Conservation (phyloP, 495 filamentous ascomycete genomes). For the Copromyces sp. region DNA sequence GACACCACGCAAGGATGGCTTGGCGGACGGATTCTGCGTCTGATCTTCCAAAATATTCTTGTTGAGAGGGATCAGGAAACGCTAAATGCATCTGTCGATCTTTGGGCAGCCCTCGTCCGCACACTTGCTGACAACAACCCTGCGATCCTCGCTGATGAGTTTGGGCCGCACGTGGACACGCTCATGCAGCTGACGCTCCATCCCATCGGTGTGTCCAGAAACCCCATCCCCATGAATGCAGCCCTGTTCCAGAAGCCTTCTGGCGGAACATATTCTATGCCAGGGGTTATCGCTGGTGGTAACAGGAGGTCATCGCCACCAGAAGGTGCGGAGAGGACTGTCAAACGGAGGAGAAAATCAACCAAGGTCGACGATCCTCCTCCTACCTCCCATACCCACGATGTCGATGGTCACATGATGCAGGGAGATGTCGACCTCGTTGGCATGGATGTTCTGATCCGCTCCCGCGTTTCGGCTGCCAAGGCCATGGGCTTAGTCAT, state of each 20-base stretch:
- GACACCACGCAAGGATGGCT: slow-evolving; percentile 84
- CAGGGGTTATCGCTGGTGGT: slow-evolving; percentile 32
- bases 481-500: slow-evolving; percentile 72
- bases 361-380: slow-evolving; percentile 69
- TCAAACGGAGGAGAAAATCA: slow-evolving; percentile 70
- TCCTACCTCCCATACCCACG: slow-evolving; percentile 56
- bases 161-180: slow-evolving; percentile 60
- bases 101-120: slow-evolving; percentile 72
- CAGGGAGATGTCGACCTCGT: slow-evolving; percentile 92
- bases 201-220: slow-evolving; percentile 80
- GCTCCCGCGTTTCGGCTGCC: slow-evolving; percentile 79
- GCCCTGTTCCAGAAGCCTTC: slow-evolving; percentile 87
- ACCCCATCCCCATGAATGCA: slow-evolving; percentile 83
- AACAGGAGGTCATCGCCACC: slow-evolving; percentile 54
- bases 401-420: slow-evolving; percentile 97
- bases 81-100: slow-evolving; percentile 67
- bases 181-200: slow-evolving; percentile 72
- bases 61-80: slow-evolving; percentile 78
- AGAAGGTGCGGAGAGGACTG: slow-evolving; percentile 32
- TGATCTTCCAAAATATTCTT: slow-evolving; percentile 89
- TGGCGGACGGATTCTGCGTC: slow-evolving; percentile 74
- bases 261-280: slow-evolving; percentile 63
- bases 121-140: slow-evolving; percentile 51
- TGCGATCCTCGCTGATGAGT: slow-evolving; percentile 50
- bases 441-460: slow-evolving; percentile 73